phyloP scores from a whole-genome alignment of 768 basidiomycete genomes.

The Tulasnella sp. region DNA sequence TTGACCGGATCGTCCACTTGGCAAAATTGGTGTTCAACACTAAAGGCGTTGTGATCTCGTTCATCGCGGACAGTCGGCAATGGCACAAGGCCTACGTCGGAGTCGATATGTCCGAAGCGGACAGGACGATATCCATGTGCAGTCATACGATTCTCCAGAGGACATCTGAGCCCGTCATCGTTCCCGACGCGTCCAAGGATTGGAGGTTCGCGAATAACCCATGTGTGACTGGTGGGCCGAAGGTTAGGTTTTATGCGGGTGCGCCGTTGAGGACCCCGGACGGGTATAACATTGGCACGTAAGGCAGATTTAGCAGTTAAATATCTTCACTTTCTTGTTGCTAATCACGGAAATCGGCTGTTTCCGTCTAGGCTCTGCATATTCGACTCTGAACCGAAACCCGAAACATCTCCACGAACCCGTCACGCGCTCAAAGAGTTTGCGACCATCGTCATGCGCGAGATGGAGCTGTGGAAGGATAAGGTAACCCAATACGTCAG shows the following conservation, averaged over 20 bases:
- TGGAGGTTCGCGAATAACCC: slow-evolving; percentile 90
- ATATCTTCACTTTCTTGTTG: background rate
- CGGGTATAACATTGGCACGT: slow-evolving; percentile 84
- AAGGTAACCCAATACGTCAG: slow-evolving; percentile 55
- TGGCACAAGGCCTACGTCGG: slow-evolving; percentile 88
- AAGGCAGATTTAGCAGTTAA: slow-evolving; percentile 40
- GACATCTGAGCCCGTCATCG: slow-evolving; percentile 82
- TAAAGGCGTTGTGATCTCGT: slow-evolving; percentile 77
- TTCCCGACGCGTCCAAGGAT: slow-evolving; percentile 76
- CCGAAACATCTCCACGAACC: slow-evolving; percentile 86
- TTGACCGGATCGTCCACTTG: slow-evolving; percentile 91
- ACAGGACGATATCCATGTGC: slow-evolving; percentile 73
- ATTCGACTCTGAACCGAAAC: slow-evolving; percentile 78
- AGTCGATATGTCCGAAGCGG: slow-evolving; percentile 49
- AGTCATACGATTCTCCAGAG: slow-evolving; percentile 81
- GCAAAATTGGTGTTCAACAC: slow-evolving; percentile 92
- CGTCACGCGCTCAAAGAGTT: slow-evolving; percentile 94
- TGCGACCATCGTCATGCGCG: slow-evolving; percentile 90
- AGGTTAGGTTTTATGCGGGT: slow-evolving; percentile 88
- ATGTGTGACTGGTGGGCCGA: slow-evolving; percentile 64
- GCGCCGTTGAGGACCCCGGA: slow-evolving; percentile 88
- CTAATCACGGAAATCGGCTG: background rate
- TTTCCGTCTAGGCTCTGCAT: slow-evolving; percentile 64
- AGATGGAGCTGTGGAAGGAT: slow-evolving; percentile 94
- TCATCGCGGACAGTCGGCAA: slow-evolving; percentile 86